Evolutionary conservation across 169 alveolate genomes (phyloP).

Genomic region (Fabrea salina): DNA sequence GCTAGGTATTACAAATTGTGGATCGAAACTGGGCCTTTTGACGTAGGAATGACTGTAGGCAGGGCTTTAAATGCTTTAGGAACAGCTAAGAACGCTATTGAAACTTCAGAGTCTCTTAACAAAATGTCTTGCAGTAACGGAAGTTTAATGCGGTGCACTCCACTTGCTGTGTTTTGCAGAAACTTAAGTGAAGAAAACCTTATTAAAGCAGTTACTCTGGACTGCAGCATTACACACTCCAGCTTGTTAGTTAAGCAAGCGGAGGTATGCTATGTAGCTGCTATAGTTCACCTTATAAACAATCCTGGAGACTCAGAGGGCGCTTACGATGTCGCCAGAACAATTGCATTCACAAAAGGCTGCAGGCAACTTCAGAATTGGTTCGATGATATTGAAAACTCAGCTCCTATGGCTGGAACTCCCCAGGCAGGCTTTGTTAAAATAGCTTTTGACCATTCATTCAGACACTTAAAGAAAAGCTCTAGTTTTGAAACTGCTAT

Average conservation of each 20-base stretch:
- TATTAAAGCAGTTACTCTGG: not conserved
- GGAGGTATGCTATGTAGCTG: not conserved
- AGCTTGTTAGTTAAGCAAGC: not conserved
- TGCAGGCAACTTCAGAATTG: slow-evolving; percentile 1
- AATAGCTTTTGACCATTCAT: slow-evolving; percentile 23
- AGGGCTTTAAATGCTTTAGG: slow-evolving; percentile 1
- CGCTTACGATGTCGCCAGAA: not conserved
- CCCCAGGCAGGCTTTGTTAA: slow-evolving; percentile 7
- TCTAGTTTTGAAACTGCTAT: slow-evolving; percentile 27
- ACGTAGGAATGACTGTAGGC: slow-evolving; percentile 11
- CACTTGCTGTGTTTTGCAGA: slow-evolving; percentile 20
- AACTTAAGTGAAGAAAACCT: not conserved
- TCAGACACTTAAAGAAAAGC: not conserved
- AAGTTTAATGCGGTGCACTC: slow-evolving; percentile 27
- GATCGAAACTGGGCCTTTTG: slow-evolving; percentile 8
- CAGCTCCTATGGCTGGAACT: not conserved
- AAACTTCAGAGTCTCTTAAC: not conserved
- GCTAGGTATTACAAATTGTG: slow-evolving; percentile 10
- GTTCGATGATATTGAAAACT: slow-evolving; percentile 2
- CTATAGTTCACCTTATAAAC: not conserved
- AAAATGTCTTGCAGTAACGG: slow-evolving; percentile 14
- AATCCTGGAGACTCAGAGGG: not conserved
- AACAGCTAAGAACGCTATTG: not conserved
- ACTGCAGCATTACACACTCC: slow-evolving; percentile 9
- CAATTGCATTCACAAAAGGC: not conserved